Evolutionary conservation across 164 flowering plant species (phyloP), one percentile per base, ranked within the genome.

Genomic region (Vitis riparia): DNA sequence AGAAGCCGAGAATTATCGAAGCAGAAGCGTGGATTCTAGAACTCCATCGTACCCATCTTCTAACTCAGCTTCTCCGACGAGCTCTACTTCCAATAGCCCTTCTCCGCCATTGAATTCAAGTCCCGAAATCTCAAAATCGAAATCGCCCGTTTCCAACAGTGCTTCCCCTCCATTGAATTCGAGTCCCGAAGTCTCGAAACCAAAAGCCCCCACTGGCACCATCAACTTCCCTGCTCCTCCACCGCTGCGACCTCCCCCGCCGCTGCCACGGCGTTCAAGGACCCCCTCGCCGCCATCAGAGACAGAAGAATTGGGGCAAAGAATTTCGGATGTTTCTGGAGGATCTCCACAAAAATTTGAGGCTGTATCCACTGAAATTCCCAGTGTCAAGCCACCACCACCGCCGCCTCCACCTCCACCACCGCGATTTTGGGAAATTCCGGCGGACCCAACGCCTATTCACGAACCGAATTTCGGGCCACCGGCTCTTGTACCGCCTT

Each of bases 371-470:
- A 3, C 7, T 3, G 44, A 37, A 6, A 37, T 37, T 37, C 44
- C 44, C 44, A 37, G 0, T 37, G 44, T 7, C 44, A 75, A 58
- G 68, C 66, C 56, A 55, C 80, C 83, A 1, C 86, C 83, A 2
- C 77, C 85, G 1, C 87, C 87, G 0, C 84, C 84, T 0, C 86
- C 87, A 7, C 77, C 72, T 11, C 87, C 81, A 1, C 78, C 80
- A 17, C 71, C 74, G 14, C 69, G 69, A 64, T 71, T 63, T 23
- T 77, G 79, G 82, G 83, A 77, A 63, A 56, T 32, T 32, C 78
- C 78, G 12, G 50, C 51, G 23, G 70, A 51, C 30, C 55, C 73
- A 2, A 48, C 37, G 16, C 68, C 61, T 50, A n/a, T 57, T 30
- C 30, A 48, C 0, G 77, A 74, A 50, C 77, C 79, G 3, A 60